These are phyloP conservation scores for Candida anglica DNA, from an alignment of 805 yeast species.

Conservation along the genomic window DNA sequence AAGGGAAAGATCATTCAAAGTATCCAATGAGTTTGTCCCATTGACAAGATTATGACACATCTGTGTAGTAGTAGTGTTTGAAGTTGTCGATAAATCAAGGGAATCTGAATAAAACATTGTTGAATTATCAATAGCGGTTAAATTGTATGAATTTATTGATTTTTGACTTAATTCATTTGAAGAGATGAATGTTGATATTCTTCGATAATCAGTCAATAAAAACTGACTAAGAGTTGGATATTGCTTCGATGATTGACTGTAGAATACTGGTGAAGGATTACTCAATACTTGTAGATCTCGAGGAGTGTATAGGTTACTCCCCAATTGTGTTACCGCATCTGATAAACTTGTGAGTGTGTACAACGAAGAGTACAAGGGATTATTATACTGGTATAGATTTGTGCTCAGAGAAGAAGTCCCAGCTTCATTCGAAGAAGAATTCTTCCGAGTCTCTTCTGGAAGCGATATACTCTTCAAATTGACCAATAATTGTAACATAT, in stretches of 20 bases:
- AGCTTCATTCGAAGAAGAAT: too few species aligned
- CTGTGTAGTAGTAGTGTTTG: conserved; percentile 2
- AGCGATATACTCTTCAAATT: too few species aligned
- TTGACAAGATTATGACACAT: conserved; percentile 8
- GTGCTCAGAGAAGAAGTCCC: too few species aligned
- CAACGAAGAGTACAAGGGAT: too few species aligned
- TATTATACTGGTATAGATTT: too few species aligned
- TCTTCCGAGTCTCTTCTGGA: too few species aligned
- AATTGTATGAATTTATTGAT: conserved; percentile 15
- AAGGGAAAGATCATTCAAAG: conserved; percentile 11
- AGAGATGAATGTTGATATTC: conserved; percentile 24
- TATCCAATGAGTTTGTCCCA: not conserved
- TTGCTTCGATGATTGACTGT: conserved; percentile 14
- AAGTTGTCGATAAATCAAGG: conserved; percentile 2
- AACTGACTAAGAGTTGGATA: conserved; percentile 27
- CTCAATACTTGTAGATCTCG: too few species aligned
- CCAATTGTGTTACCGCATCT: too few species aligned
- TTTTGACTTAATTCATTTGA: conserved; percentile 13
- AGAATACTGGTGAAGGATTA: conserved; percentile 11
- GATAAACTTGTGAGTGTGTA: too few species aligned
- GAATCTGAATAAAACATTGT: conserved; percentile 5
- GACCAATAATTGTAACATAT: conserved; percentile 26
- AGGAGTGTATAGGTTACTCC: too few species aligned
- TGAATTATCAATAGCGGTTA: conserved; percentile 17
- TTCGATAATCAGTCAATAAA: conserved; percentile 20